Conservation (phyloP, 345 rosid species). For the Iberis pinnata region DNA sequence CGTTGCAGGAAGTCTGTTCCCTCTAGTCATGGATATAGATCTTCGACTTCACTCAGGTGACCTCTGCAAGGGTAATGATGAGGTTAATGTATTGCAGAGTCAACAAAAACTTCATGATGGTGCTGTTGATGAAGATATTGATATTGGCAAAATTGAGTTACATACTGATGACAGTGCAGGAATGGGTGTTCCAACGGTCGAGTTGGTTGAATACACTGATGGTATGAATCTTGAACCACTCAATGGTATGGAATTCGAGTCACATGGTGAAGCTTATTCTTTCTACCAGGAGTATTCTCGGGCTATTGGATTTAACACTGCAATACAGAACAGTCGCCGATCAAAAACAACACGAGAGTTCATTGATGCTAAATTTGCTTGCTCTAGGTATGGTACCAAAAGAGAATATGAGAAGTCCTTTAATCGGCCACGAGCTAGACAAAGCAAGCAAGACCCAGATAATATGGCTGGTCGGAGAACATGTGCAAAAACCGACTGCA, state of each 20-base stretch:
- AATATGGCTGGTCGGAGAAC: constrained; percentile 48
- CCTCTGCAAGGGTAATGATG: constrained; percentile 45
- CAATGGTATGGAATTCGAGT: constrained; percentile 62
- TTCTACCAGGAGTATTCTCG: constrained; percentile 71
- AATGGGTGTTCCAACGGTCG: constrained; percentile 26
- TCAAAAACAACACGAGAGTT: constrained; percentile 61
- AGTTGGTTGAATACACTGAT: constrained; percentile 33
- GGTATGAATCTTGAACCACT: constrained; percentile 51
- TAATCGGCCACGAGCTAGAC: constrained; percentile 53
- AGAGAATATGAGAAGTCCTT: constrained; percentile 56
- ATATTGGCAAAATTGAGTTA: constrained; percentile 33
- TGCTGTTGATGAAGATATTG: constrained; percentile 35
- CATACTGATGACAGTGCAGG: constrained; percentile 33
- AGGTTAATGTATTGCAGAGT: constrained; percentile 33
- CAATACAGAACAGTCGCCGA: constrained; percentile 62
- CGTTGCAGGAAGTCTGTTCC: constrained; percentile 8
- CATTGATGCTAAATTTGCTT: constrained; percentile 70
- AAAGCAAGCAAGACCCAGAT: constrained; percentile 51
- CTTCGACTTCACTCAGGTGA: constrained; percentile 66
- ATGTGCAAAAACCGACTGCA: constrained; percentile 59
- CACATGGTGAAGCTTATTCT: constrained; percentile 57
- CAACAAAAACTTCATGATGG: constrained; percentile 40
- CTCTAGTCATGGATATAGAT: constrained; percentile 50
- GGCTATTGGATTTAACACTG: constrained; percentile 57
- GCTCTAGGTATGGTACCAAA: constrained; percentile 65